Percentiles rank a stretch among this genome's conserved stretches.
phyloP scores from a whole-genome alignment of 306 rosid genomes.

The Prunus persica region DNA sequence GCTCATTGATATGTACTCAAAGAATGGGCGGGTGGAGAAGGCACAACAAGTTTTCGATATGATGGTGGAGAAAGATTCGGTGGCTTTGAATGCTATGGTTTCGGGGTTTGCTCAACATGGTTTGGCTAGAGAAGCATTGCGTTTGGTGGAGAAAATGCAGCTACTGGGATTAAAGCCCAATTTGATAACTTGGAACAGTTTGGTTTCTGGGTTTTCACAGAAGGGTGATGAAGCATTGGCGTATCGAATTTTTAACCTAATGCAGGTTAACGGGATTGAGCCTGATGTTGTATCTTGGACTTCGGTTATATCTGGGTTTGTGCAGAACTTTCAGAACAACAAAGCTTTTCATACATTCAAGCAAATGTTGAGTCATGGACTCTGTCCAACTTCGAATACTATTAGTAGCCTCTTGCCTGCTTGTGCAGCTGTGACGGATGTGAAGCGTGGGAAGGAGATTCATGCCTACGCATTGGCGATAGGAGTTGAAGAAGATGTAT shows the following conservation, averaged over 20 bases:
- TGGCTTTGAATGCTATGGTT: conserved; percentile 74
- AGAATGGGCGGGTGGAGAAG: conserved; percentile 46
- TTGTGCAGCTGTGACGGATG: conserved; percentile 58
- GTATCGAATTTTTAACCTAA: conserved; percentile 44
- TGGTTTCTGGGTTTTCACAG: conserved; percentile 74
- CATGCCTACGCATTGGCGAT: conserved; percentile 54
- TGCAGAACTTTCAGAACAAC: conserved; percentile 57
- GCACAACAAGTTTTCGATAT: conserved; percentile 56
- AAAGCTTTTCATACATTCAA: conserved; percentile 64
- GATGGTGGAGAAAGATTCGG: conserved; percentile 66
- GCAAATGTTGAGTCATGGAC: conserved; percentile 51
- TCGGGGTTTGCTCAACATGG: conserved; percentile 69
- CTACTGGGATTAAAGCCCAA: conserved; percentile 47
- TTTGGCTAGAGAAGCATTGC: conserved; percentile 47
- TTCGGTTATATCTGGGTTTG: conserved; percentile 78
- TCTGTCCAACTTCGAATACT: conserved; percentile 74
- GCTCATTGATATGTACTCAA: conserved; percentile 72
- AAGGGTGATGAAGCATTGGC: conserved; percentile 57
- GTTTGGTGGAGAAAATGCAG: conserved; percentile 53
- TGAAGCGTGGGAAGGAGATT: conserved; percentile 64
- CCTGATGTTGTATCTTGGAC: conserved; percentile 91
- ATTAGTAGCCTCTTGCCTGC: conserved; percentile 76
- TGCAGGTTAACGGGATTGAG: conserved; percentile 48
- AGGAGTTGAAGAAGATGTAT: conserved; percentile 65
- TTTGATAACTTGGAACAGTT: conserved; percentile 75